A percentile compares a stretch with the other conserved stretches of the same genome.
Evolutionary conservation across 345 rosid genomes (phyloP).

Genomic region (Camelina neglecta): DNA sequence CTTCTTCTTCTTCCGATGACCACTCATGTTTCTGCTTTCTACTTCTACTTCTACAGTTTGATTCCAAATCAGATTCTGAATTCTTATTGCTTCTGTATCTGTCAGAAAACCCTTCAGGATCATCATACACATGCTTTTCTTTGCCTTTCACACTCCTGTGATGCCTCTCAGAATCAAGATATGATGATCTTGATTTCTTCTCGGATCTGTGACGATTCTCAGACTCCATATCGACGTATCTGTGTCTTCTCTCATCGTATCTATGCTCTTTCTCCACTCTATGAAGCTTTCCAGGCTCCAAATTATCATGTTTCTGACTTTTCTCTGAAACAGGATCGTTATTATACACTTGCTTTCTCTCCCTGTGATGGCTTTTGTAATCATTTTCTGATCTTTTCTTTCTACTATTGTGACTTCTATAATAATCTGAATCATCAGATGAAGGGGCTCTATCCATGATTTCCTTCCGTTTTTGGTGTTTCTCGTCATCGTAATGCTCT

Average conservation of each 20-base stretch:
- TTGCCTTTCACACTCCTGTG: slow-evolving; percentile 41
- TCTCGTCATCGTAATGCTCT: slow-evolving; percentile 40
- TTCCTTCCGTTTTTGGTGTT: slow-evolving; percentile 28
- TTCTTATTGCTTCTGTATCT: slow-evolving; percentile 41
- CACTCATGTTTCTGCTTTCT: slow-evolving; percentile 31
- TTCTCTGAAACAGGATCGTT: slow-evolving; percentile 26
- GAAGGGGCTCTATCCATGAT: slow-evolving; percentile 41
- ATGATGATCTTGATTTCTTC: slow-evolving; percentile 40
- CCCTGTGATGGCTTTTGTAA: slow-evolving; percentile 36
- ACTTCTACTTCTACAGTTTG: slow-evolving; percentile 28
- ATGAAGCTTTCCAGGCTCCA: slow-evolving; percentile 25
- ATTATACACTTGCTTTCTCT: slow-evolving; percentile 26
- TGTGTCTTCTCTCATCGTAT: slow-evolving; percentile 30
- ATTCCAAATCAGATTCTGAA: slow-evolving; percentile 23
- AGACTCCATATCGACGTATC: slow-evolving; percentile 21
- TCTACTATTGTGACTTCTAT: slow-evolving; percentile 42
- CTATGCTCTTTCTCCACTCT: slow-evolving; percentile 26
- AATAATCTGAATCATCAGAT: slow-evolving; percentile 49
- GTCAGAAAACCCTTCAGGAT: slow-evolving; percentile 37
- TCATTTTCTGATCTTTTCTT: slow-evolving; percentile 44
- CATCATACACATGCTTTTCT: slow-evolving; percentile 29
- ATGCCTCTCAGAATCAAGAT: slow-evolving; percentile 44
- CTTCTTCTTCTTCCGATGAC: slow-evolving; percentile 4
- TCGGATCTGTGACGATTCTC: slow-evolving; percentile 32
- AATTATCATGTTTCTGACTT: neutral